A percentile compares a stretch with the other conserved stretches of the same genome.
Evolutionary conservation across 108 stramenopile genomes (phyloP).

Genomic region (Stephanodiscus minutulus): DNA sequence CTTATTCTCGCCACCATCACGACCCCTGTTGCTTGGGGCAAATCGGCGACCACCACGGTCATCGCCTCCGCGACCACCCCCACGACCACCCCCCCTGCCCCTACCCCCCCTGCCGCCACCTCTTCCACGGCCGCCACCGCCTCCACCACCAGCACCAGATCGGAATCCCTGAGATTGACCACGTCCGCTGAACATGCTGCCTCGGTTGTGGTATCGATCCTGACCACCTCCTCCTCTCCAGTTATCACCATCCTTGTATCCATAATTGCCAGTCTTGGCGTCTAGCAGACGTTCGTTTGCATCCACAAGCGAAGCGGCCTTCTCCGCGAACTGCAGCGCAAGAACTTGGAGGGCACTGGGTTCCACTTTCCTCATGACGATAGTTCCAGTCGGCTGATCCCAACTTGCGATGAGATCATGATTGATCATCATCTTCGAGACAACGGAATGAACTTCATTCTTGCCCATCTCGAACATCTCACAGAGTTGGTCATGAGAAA

Average conservation of each 20-base stretch:
- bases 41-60: slow-evolving; percentile 39
- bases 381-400: slow-evolving; percentile 98
- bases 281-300: slow-evolving; percentile 96
- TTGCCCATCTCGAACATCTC: slow-evolving; percentile 95
- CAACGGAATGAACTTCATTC: slow-evolving; percentile 88
- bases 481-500: slow-evolving; percentile 88
- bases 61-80: slow-evolving; percentile 43
- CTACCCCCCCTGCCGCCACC: slow-evolving; percentile 42
- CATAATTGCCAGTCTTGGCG: slow-evolving; percentile 79
- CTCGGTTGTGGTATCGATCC: slow-evolving; percentile 30
- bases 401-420: slow-evolving; percentile 94
- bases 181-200: slow-evolving; percentile 19
- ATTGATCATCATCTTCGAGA: slow-evolving; percentile 95
- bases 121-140: too few species aligned
- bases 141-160: too few species aligned
- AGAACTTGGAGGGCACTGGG: slow-evolving; percentile 88
- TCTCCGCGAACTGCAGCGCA: slow-evolving; percentile 94
- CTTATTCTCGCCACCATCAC: slow-evolving; percentile 30
- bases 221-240: slow-evolving; percentile 65
- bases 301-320: slow-evolving; percentile 89
- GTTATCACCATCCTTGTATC: slow-evolving; percentile 70
- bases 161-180: slow-evolving; percentile 40
- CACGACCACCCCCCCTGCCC: slow-evolving; percentile 31
- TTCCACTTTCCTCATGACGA: slow-evolving; percentile 90
- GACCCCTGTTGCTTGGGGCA: too few species aligned